Evolutionary conservation across 2,329 filamentous ascomycete genomes (phyloP).

Genomic region (Beauveria bassiana): DNA sequence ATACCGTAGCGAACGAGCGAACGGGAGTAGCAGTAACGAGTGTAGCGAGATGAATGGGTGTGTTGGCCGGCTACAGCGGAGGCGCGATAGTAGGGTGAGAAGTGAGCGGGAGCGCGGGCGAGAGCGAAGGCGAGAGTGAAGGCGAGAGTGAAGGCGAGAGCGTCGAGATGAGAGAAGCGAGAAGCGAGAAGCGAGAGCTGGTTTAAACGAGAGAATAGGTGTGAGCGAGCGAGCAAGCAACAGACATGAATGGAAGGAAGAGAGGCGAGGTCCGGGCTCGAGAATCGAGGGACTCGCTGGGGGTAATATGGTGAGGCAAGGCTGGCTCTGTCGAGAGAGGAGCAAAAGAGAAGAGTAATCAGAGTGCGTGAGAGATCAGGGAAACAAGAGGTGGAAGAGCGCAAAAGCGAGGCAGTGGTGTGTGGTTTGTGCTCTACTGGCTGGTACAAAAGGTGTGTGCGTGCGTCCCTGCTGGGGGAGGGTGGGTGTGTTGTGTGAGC

Average conservation of each 20-base stretch:
- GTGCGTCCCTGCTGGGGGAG: background rate
- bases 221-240: conserved; percentile 9
- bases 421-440: background rate
- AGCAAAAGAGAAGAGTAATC: conserved; percentile 9
- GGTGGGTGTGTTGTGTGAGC: background rate
- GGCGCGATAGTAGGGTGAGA: background rate
- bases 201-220: conserved; percentile 12
- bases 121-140: background rate
- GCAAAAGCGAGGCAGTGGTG: background rate
- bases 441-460: background rate
- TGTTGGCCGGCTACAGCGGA: background rate
- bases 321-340: conserved; percentile 6
- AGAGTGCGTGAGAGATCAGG: conserved; percentile 12
- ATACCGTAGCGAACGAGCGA: background rate
- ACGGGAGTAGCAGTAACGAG: background rate
- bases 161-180: conserved; percentile 5
- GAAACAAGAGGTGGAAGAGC: conserved; percentile 11
- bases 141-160: background rate
- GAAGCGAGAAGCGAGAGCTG: background rate
- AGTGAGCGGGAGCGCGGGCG: background rate
- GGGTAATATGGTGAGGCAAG: background rate
- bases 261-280: conserved; percentile 9
- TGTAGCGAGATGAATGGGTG: background rate
- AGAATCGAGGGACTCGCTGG: background rate
- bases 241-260: conserved; percentile 4